phyloP scores from a whole-genome alignment of 2,329 filamentous ascomycete genomes.

The Dothistroma pini region DNA sequence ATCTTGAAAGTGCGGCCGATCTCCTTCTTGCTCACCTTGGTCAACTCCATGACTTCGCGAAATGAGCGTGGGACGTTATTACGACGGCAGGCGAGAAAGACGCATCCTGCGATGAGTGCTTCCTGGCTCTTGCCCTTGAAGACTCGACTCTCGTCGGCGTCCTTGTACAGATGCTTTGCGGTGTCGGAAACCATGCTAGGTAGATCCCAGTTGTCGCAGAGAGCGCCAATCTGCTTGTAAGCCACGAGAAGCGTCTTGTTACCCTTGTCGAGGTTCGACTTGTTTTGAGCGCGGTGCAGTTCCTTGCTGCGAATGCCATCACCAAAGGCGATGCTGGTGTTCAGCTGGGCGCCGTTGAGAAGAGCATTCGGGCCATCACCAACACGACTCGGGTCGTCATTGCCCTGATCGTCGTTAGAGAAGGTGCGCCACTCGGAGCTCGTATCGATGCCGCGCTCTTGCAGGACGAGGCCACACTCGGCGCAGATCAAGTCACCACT shows the following conservation, averaged over 20 bases:
- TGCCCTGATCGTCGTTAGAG: conserved; percentile 94
- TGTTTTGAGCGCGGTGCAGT: conserved; percentile 78
- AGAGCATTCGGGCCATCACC: conserved; percentile 90
- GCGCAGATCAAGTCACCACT: conserved; percentile 89
- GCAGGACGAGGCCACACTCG: conserved; percentile 85
- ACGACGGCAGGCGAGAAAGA: conserved; percentile 96
- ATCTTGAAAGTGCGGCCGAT: conserved; percentile 94
- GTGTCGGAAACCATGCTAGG: conserved; percentile 78
- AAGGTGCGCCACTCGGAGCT: conserved; percentile 99
- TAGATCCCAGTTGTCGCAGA: conserved; percentile 82
- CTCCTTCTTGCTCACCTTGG: conserved; percentile 93
- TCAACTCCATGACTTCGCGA: conserved; percentile 88
- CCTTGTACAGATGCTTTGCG: conserved; percentile 93
- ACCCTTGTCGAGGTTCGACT: conserved; percentile 73
- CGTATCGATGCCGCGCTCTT: conserved; percentile 88
- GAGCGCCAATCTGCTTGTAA: conserved; percentile 80
- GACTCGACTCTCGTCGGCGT: conserved; percentile 84
- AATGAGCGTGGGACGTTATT: conserved; percentile 84
- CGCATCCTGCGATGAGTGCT: conserved; percentile 89
- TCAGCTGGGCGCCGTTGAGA: conserved; percentile 82
- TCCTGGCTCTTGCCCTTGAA: conserved; percentile 96
- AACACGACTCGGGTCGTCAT: conserved; percentile 96
- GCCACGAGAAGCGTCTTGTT: conserved; percentile 78
- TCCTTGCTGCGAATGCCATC: conserved; percentile 70
- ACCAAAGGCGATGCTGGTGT: conserved; percentile 81